A percentile compares a stretch with the other conserved stretches of the same genome.
phyloP scores from a whole-genome alignment of 2,329 filamentous ascomycete species.

The Niveomyces coronatus region DNA sequence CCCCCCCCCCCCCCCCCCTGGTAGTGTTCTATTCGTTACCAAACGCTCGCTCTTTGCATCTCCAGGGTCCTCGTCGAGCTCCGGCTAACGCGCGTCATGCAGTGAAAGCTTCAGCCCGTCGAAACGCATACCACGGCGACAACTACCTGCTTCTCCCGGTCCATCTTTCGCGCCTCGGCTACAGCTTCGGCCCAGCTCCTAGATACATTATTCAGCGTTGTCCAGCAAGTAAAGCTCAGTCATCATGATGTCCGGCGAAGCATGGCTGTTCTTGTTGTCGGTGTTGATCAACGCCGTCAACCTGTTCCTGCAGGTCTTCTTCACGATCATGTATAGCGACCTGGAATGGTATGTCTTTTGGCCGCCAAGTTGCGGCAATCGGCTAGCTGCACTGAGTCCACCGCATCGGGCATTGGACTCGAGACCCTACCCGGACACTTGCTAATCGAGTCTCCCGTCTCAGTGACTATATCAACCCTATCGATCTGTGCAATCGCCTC shows the following conservation, averaged over 20 bases:
- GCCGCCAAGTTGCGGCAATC: background rate
- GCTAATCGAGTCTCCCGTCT: too few species aligned
- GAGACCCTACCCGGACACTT: conserved; percentile 19
- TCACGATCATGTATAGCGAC: conserved; percentile 99
- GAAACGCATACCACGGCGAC: too few species aligned
- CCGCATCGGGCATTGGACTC: background rate
- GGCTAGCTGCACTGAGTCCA: conserved; percentile 8
- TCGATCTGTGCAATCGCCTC: conserved; percentile 99
- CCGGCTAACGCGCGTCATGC: conserved; percentile 9
- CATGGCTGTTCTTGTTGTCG: conserved; percentile 94
- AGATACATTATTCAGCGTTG: background rate
- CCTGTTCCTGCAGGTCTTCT: conserved; percentile 98
- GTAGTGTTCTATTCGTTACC: background rate
- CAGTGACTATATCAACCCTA: conserved; percentile 99
- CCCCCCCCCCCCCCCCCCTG: background rate
- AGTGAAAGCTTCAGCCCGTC: too few species aligned
- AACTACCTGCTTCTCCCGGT: background rate
- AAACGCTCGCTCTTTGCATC: background rate
- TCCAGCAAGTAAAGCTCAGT: conserved; percentile 9
- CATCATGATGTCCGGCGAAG: conserved; percentile 79
- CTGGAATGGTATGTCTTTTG: conserved; percentile 77
- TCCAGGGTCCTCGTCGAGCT: background rate
- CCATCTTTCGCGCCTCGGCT: background rate
- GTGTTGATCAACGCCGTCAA: conserved; percentile 99
- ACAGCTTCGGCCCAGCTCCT: conserved; percentile 2